Conservation (phyloP, 345 rosid genomes). For the Salix brachista region DNA sequence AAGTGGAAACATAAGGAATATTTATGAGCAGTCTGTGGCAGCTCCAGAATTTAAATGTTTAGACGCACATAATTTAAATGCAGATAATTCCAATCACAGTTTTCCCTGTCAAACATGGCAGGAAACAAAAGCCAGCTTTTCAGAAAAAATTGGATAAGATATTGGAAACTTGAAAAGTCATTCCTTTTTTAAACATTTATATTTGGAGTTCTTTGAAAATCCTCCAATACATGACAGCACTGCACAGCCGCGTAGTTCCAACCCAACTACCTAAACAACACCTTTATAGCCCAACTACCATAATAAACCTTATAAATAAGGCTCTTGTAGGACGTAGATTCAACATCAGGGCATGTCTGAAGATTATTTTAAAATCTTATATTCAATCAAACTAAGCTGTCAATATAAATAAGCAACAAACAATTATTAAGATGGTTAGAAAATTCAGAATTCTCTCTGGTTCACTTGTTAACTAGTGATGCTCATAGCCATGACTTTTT, state of each 20-base stretch:
- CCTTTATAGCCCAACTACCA: neutral
- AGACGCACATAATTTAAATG: neutral
- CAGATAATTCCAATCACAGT: neutral
- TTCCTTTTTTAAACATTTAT: neutral
- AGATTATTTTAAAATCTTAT: neutral
- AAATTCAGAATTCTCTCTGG: neutral
- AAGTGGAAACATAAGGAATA: neutral
- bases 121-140: neutral
- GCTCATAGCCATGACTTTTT: neutral
- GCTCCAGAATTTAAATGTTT: neutral
- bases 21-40: neutral
- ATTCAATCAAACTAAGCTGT: neutral
- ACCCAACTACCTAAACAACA: neutral
- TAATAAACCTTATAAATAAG: neutral
- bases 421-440: neutral
- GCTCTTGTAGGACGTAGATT: neutral
- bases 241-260: neutral
- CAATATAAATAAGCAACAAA: neutral
- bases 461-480: neutral
- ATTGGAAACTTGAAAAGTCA: neutral
- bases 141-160: neutral
- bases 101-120: neutral
- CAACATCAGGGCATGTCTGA: neutral
- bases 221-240: neutral
- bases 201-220: neutral